These are phyloP conservation scores for Aspergillus quadrilineatus DNA, from an alignment of 2,329 filamentous ascomycete species.

Conservation along the genomic window DNA sequence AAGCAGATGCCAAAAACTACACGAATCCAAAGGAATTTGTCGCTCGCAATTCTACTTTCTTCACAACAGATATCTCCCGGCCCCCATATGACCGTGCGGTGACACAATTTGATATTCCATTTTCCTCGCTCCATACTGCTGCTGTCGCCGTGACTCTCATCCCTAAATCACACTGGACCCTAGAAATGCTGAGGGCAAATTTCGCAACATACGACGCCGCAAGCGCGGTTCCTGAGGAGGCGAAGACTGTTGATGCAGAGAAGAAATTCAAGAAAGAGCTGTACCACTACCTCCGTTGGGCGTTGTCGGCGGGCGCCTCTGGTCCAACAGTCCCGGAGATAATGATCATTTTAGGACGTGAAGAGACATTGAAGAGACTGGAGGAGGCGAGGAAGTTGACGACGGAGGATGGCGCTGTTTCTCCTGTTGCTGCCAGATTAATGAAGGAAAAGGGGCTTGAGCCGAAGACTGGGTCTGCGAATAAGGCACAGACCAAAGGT, in stretches of 20 bases:
- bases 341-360: slow-evolving; percentile 56
- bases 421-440: slow-evolving; percentile 16
- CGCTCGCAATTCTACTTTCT: slow-evolving; percentile 59
- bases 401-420: slow-evolving; percentile 16
- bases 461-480: background rate
- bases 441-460: slow-evolving; percentile 2
- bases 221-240: slow-evolving; percentile 8
- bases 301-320: slow-evolving; percentile 51
- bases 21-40: slow-evolving; percentile 57
- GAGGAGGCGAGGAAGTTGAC: slow-evolving; percentile 40
- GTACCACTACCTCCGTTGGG: slow-evolving; percentile 59
- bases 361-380: slow-evolving; percentile 51
- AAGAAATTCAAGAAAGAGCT: slow-evolving; percentile 47
- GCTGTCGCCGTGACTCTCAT: slow-evolving; percentile 46
- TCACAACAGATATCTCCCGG: slow-evolving; percentile 41
- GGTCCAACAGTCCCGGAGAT: slow-evolving; percentile 55
- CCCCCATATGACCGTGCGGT: slow-evolving; percentile 26
- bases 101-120: slow-evolving; percentile 24
- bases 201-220: slow-evolving; percentile 37
- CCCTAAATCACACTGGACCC: slow-evolving; percentile 41
- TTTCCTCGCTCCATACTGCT: slow-evolving; percentile 45
- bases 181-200: slow-evolving; percentile 41
- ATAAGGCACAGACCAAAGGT: background rate
- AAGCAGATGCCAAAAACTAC: slow-evolving; percentile 58
- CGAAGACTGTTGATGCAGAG: slow-evolving; percentile 22